A percentile compares a stretch with the other conserved stretches of the same genome.
phyloP scores from a whole-genome alignment of 805 yeast species.

The Wickerhamiella azyma region DNA sequence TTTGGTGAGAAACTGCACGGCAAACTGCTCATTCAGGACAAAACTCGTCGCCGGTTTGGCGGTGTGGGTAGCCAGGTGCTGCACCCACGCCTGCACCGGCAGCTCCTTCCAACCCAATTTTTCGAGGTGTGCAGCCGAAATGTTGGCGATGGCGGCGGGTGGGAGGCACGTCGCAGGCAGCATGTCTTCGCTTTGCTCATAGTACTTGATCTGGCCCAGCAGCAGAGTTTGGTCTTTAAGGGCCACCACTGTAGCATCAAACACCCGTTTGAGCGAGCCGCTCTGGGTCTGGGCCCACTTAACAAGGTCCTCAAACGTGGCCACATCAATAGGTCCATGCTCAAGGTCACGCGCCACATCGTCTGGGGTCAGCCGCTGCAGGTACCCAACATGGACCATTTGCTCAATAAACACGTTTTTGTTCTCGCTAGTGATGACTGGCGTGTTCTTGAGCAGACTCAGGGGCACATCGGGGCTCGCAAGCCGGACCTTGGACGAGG shows the following conservation, averaged over 20 bases:
- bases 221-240: not conserved
- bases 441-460: constrained; percentile 15
- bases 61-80: constrained; percentile 11
- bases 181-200: constrained; percentile 20
- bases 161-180: constrained; percentile 26
- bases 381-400: constrained; percentile 16
- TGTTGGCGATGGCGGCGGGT: constrained; percentile 12
- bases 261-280: not conserved
- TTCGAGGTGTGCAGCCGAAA: constrained; percentile 15
- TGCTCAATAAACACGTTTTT: constrained; percentile 19
- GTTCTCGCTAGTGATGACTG: constrained; percentile 20
- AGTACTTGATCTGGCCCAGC: constrained; percentile 18
- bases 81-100: constrained; percentile 17
- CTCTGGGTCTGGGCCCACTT: constrained; percentile 20
- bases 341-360: constrained; percentile 21
- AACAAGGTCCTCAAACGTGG: constrained; percentile 17
- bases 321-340: constrained; percentile 18
- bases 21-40: constrained; percentile 17
- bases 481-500: constrained; percentile 22
- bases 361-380: constrained; percentile 16
- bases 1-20: constrained; percentile 19
- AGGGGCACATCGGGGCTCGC: constrained; percentile 15
- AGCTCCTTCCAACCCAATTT: constrained; percentile 21
- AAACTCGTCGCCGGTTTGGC: constrained; percentile 13
- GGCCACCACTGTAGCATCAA: constrained; percentile 5